phyloP scores from a whole-genome alignment of 164 flowering plant species.

The Cinnamomum chago region DNA sequence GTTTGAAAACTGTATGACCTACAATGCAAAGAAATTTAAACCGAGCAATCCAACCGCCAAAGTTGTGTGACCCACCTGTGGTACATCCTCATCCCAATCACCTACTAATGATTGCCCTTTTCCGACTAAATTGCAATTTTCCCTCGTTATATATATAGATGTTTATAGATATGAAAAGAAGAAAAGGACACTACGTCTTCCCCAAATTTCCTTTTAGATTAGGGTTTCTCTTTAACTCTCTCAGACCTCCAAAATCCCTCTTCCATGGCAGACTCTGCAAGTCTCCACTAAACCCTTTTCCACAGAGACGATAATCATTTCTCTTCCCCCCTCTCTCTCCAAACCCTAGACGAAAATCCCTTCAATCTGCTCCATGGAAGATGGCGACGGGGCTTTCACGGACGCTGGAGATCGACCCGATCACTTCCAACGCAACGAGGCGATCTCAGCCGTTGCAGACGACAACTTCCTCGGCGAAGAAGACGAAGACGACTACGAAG shows the following conservation, averaged over 20 bases:
- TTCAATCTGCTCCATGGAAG: constrained; percentile 32
- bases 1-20: no score
- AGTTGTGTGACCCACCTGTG: no score
- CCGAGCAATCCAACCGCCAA: no score
- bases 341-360: background rate
- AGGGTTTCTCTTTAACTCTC: background rate
- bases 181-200: background rate
- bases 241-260: background rate
- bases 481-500: constrained; percentile 77
- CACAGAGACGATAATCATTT: background rate
- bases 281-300: background rate
- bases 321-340: background rate
- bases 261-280: background rate
- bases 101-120: no score
- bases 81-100: no score
- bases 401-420: constrained; percentile 42
- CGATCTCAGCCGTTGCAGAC: constrained; percentile 76
- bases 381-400: constrained; percentile 33
- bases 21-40: no score
- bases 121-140: no score
- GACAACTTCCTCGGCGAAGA: constrained; percentile 60
- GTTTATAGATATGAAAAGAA: background rate
- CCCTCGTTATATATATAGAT: no score
- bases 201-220: background rate
- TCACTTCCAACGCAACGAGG: constrained; percentile 63